Percentiles rank a stretch among this genome's conserved stretches.
These are phyloP conservation scores for Suillus luteus DNA, from an alignment of 768 basidiomycete genomes.

Conservation along the genomic window DNA sequence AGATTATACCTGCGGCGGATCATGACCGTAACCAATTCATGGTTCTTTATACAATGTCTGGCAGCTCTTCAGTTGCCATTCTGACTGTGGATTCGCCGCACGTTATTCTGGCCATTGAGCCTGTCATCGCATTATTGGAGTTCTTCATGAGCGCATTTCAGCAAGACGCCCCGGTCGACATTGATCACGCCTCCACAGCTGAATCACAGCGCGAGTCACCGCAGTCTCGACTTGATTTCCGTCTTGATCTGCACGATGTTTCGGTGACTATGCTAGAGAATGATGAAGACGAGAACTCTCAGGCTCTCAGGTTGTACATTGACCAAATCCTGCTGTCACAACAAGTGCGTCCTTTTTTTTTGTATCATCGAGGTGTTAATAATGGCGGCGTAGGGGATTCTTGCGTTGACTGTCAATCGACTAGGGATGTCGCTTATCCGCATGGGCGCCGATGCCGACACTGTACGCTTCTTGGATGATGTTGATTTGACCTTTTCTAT, in stretches of 20 bases:
- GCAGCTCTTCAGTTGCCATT: constrained; percentile 69
- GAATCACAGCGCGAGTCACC: constrained; percentile 14
- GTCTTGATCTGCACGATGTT: constrained; percentile 88
- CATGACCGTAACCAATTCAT: constrained; percentile 92
- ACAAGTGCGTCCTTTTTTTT: constrained; percentile 57
- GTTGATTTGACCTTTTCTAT: constrained; percentile 85
- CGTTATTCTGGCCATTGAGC: constrained; percentile 90
- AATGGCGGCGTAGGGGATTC: constrained; percentile 57
- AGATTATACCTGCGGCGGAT: constrained; percentile 91
- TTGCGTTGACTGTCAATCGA: constrained; percentile 76
- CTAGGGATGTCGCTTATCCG: constrained; percentile 92
- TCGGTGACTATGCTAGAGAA: constrained; percentile 88
- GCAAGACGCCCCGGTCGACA: constrained; percentile 20
- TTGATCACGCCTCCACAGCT: constrained; percentile 17
- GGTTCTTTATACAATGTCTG: constrained; percentile 82
- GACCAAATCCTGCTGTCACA: constrained; percentile 86
- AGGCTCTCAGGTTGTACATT: constrained; percentile 86
- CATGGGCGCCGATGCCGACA: constrained; percentile 84
- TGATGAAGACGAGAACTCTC: constrained; percentile 74
- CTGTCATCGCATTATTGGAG: constrained; percentile 82
- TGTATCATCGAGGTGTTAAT: constrained; percentile 14
- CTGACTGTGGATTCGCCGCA: constrained; percentile 91
- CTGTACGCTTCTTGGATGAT: constrained; percentile 91
- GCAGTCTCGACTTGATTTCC: constrained; percentile 50
- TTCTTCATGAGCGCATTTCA: constrained; percentile 72